These are phyloP conservation scores for Angophora floribunda DNA, from an alignment of 345 rosid species.

Conservation along the genomic window DNA sequence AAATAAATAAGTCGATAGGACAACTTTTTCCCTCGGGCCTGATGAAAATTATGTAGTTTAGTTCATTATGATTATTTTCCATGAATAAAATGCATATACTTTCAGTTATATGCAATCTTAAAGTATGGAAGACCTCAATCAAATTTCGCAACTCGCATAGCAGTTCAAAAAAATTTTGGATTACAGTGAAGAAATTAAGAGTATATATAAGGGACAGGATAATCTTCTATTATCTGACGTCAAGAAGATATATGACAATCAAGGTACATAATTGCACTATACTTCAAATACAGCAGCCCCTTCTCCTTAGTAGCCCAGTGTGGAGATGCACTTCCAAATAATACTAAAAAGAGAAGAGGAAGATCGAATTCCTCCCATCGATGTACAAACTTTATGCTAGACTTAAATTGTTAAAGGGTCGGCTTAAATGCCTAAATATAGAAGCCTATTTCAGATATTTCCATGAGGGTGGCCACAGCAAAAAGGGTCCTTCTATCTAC, in stretches of 20 bases:
- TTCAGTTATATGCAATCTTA: not conserved
- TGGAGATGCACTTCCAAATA: not conserved
- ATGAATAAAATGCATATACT: not conserved
- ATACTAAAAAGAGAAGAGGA: not conserved
- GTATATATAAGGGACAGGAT: not conserved
- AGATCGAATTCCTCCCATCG: not conserved
- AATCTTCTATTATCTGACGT: no score
- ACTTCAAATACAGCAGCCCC: not conserved
- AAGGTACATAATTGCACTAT: not conserved
- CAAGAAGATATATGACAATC: not conserved
- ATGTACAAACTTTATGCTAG: no score
- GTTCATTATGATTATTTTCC: not conserved
- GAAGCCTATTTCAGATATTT: no score
- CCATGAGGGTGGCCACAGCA: no score
- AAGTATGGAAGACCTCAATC: not conserved
- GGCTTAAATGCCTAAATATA: no score
- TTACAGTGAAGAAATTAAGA: not conserved
- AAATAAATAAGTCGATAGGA: not conserved
- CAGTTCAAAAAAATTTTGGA: not conserved
- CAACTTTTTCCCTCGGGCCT: not conserved
- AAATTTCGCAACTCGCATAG: not conserved
- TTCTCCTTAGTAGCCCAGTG: fast-evolving
- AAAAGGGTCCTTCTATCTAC: no score
- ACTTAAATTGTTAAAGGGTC: no score
- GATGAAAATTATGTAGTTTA: not conserved